Conservation (phyloP, 148 eudicot species). For the Arbutus unedo region DNA sequence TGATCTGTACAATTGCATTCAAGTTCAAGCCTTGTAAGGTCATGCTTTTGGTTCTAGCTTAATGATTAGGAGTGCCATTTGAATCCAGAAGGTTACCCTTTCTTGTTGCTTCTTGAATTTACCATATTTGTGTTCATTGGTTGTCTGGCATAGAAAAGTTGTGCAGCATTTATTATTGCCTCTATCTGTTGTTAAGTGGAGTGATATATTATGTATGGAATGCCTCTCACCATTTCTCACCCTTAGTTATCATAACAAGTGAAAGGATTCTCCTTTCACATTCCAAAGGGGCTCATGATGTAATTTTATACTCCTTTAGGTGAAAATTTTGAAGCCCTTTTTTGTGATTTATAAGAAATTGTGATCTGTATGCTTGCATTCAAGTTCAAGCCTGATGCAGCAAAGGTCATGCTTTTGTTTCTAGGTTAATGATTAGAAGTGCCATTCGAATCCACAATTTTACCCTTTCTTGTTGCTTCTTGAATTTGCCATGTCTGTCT, state of each 20-base stretch:
- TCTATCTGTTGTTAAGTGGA: neutral
- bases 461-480: no score
- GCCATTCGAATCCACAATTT: no score
- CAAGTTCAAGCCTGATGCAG: neutral
- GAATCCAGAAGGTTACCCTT: neutral
- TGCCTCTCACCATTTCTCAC: neutral
- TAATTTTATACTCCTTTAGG: neutral
- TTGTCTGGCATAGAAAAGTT: neutral
- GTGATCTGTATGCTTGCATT: neutral
- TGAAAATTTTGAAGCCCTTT: neutral
- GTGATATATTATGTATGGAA: neutral
- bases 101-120: slow-evolving; percentile 11
- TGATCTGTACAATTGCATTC: neutral
- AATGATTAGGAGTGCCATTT: neutral
- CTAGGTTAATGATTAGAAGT: no score
- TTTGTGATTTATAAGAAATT: neutral
- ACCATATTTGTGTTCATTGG: neutral
- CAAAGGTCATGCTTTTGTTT: no score
- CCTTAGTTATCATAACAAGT: neutral
- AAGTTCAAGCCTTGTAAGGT: neutral
- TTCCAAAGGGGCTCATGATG: neutral
- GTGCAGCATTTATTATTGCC: neutral
- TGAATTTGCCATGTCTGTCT: no score
- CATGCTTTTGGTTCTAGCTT: neutral
- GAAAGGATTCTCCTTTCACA: neutral